phyloP scores from a whole-genome alignment of 768 basidiomycete species.

The Leccinellum luteum region DNA sequence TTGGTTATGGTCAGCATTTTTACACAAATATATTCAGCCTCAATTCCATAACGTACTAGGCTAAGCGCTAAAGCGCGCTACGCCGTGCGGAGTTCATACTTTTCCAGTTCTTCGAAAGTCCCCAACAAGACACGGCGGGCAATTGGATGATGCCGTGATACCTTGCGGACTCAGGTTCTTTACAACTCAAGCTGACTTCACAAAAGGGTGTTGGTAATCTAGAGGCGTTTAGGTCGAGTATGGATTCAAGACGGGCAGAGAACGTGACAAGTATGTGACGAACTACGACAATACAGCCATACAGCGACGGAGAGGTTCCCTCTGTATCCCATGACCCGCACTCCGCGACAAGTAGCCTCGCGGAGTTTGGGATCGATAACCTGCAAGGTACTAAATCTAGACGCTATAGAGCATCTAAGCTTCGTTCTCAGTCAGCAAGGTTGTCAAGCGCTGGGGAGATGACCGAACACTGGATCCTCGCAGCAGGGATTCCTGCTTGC shows the following conservation, averaged over 20 bases:
- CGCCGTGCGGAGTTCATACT: no score
- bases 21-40: no score
- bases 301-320: not conserved
- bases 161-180: not conserved
- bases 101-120: no score
- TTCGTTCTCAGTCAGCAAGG: not conserved
- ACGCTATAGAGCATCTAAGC: not conserved
- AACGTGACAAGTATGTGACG: not conserved
- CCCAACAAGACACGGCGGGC: no score
- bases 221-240: not conserved
- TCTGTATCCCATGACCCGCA: constrained; percentile 4
- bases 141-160: no score
- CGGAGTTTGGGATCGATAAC: constrained; percentile 22
- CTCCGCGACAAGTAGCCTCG: constrained; percentile 24
- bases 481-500: not conserved
- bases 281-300: not conserved
- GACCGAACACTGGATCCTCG: not conserved
- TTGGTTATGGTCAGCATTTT: not conserved
- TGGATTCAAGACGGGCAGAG: not conserved
- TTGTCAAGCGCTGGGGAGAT: not conserved
- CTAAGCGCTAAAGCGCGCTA: no score
- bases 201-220: no score
- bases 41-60: no score
- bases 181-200: not conserved
- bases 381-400: not conserved